A percentile compares a stretch with the other conserved stretches of the same genome.
phyloP scores from a whole-genome alignment of 2,329 filamentous ascomycete species.

The Macrophomina pseudophaseolina region DNA sequence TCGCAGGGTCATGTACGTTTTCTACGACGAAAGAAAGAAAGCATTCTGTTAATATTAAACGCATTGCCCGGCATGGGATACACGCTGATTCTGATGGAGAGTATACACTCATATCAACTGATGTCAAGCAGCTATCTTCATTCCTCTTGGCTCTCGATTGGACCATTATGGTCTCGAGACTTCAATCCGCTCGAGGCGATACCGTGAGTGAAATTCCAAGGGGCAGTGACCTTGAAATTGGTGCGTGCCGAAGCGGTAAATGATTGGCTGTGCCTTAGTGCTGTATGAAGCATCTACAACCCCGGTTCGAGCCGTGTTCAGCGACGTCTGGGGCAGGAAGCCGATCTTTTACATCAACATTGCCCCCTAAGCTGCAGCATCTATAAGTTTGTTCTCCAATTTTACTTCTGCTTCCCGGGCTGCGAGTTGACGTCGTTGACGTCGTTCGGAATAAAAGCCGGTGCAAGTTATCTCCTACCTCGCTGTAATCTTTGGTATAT shows the following conservation, averaged over 20 bases:
- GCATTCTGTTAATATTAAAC: constrained; percentile 22
- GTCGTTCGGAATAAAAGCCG: too few species aligned
- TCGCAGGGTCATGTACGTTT: neutral
- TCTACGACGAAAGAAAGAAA: constrained; percentile 14
- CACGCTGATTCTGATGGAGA: neutral
- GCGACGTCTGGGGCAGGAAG: constrained; percentile 47
- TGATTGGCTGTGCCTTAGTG: constrained; percentile 77
- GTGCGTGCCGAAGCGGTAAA: constrained; percentile 39
- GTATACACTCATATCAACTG: neutral
- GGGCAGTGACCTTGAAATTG: too few species aligned
- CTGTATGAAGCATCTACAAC: constrained; percentile 70
- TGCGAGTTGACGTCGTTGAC: too few species aligned
- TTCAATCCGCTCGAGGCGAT: too few species aligned
- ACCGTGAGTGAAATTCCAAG: too few species aligned
- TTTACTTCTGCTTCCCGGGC: too few species aligned
- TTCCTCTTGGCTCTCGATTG: too few species aligned
- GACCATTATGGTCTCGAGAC: too few species aligned
- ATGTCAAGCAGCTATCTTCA: too few species aligned
- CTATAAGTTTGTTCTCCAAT: constrained; percentile 61
- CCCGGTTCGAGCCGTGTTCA: constrained; percentile 70
- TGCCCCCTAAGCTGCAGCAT: constrained; percentile 64
- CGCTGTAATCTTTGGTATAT: too few species aligned
- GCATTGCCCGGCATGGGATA: neutral
- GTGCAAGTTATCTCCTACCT: too few species aligned
- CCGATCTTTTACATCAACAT: constrained; percentile 40